These are phyloP conservation scores for Pichia sp. DNA, from an alignment of 1,139 yeast species.

Conservation along the genomic window DNA sequence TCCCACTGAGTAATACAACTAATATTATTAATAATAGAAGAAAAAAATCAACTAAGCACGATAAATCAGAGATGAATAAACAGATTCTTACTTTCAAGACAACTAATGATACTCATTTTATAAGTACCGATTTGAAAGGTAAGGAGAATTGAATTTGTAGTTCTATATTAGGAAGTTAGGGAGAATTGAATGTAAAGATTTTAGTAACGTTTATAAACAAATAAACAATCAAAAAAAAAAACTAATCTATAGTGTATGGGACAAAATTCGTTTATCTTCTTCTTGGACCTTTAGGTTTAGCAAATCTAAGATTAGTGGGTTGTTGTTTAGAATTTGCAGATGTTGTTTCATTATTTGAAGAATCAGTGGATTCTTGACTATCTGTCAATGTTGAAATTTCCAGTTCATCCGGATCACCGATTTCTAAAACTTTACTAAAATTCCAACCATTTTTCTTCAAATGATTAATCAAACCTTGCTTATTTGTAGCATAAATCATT, in stretches of 20 bases:
- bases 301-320: constrained; percentile 16
- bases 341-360: neutral
- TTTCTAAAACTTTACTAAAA: constrained; percentile 45
- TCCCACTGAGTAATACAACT: constrained; percentile 15
- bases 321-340: neutral
- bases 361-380: constrained; percentile 3
- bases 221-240: neutral
- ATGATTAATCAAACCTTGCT: constrained; percentile 55
- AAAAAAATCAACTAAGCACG: neutral
- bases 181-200: no score
- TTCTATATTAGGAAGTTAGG: no score
- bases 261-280: constrained; percentile 21
- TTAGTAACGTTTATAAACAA: neutral
- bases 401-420: constrained; percentile 62
- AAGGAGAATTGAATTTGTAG: constrained; percentile 9
- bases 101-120: constrained; percentile 1
- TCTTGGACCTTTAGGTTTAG: constrained; percentile 31
- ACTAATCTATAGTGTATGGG: neutral
- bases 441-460: constrained; percentile 34
- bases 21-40: constrained; percentile 9
- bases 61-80: neutral
- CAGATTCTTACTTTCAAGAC: neutral
- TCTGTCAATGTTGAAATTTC: constrained; percentile 31
- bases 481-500: constrained; percentile 86
- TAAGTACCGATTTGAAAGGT: neutral